Evolutionary conservation across 1,284 basidiomycete genomes (phyloP).

Genomic region (Cutaneotrichosporon cutaneum): DNA sequence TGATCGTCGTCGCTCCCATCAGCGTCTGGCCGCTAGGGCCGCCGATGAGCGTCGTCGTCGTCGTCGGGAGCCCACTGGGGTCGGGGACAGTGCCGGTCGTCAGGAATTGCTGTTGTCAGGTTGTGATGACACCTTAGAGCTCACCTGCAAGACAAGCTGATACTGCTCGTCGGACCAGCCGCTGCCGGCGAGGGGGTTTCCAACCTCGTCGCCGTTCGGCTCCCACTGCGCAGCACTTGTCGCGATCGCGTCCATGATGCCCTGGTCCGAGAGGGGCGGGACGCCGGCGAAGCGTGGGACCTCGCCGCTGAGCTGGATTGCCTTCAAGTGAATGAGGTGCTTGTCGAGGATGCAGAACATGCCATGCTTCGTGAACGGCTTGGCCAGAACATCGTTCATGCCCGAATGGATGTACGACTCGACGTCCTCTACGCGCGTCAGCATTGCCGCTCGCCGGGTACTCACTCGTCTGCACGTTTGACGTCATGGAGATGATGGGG

Average conservation of each 20-base stretch:
- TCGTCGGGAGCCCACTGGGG: slow-evolving; percentile 17
- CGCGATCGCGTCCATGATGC: slow-evolving; percentile 57
- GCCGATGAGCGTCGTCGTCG: slow-evolving; percentile 10
- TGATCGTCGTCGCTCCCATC: slow-evolving; percentile 41
- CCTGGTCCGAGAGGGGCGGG: slow-evolving; percentile 65
- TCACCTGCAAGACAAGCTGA: slow-evolving; percentile 43
- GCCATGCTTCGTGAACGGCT: slow-evolving; percentile 92
- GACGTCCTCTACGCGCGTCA: slow-evolving; percentile 47
- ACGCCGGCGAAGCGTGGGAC: slow-evolving; percentile 70
- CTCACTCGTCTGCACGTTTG: slow-evolving; percentile 74
- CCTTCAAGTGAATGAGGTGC: slow-evolving; percentile 89
- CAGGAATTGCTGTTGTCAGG: slow-evolving; percentile 31
- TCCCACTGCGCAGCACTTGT: slow-evolving; percentile 36
- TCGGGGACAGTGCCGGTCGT: slow-evolving; percentile 37
- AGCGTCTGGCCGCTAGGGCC: slow-evolving; percentile 12
- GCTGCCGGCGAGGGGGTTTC: slow-evolving; percentile 48
- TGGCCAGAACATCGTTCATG: slow-evolving; percentile 95
- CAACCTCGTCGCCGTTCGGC: slow-evolving; percentile 24
- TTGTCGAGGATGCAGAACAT: slow-evolving; percentile 92
- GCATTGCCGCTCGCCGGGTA: slow-evolving; percentile 6
- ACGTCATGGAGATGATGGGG: slow-evolving; percentile 96
- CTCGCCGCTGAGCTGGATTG: slow-evolving; percentile 71
- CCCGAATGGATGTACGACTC: slow-evolving; percentile 55
- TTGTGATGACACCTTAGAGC: not conserved
- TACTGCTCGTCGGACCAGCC: slow-evolving; percentile 51